phyloP scores from a whole-genome alignment of 306 rosid species.

The Castanopsis chinensis region DNA sequence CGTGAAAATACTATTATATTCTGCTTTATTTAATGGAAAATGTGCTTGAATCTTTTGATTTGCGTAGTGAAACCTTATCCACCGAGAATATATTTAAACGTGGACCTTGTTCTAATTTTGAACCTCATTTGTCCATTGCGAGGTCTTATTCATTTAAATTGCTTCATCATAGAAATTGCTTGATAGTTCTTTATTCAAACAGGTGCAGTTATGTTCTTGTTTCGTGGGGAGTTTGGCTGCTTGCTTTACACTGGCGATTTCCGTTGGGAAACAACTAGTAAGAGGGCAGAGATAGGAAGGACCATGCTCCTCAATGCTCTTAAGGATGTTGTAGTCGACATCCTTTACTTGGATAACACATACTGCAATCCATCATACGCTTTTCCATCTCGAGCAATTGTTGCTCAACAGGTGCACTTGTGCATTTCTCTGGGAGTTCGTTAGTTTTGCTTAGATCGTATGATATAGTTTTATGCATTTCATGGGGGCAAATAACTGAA shows the following conservation, averaged over 20 bases:
- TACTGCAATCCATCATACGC: conserved; percentile 65
- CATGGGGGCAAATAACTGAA: not conserved
- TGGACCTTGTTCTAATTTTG: not conserved
- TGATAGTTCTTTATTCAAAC: not conserved
- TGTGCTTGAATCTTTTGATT: not conserved
- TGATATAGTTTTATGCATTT: not conserved
- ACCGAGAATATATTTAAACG: not conserved
- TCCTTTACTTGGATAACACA: conserved; percentile 64
- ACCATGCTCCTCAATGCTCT: conserved; percentile 44
- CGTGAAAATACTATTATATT: not conserved
- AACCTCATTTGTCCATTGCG: not conserved
- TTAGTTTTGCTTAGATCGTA: not conserved
- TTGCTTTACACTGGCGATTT: conserved; percentile 68
- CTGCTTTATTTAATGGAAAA: not conserved
- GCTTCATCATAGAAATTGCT: not conserved
- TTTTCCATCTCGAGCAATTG: conserved; percentile 53
- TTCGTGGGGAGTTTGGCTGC: conserved; percentile 70
- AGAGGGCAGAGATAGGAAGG: conserved; percentile 40
- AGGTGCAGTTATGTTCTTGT: conserved; percentile 70
- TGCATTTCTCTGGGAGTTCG: not conserved
- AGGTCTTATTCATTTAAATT: too few relatives aligned
- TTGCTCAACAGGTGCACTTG: conserved; percentile 53
- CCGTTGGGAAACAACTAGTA: conserved; percentile 56
- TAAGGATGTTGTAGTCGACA: conserved; percentile 39
- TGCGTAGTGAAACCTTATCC: not conserved